Conservation (phyloP, 2,329 filamentous ascomycete species). For the Stachybotrys echinatus region DNA sequence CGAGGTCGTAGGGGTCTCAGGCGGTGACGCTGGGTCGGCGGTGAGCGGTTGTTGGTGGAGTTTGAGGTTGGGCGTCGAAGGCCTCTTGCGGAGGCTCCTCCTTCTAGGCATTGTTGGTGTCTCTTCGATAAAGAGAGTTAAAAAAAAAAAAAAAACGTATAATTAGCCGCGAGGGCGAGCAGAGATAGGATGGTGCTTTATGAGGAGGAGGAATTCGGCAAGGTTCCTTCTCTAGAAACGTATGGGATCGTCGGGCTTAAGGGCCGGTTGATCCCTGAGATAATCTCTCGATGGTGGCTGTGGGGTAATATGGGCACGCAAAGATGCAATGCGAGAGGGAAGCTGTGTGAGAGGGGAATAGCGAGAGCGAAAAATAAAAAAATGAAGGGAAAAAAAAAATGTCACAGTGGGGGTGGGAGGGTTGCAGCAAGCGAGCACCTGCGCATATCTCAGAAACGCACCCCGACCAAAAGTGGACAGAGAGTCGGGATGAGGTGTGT, state of each 20-base stretch:
- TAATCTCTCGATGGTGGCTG: neutral
- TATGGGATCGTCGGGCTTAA: neutral
- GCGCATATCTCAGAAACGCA: constrained; percentile 1
- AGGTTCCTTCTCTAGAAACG: neutral
- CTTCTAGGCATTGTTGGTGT: constrained; percentile 21
- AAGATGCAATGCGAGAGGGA: neutral
- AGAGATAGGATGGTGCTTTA: neutral
- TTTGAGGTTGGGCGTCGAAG: constrained; percentile 36
- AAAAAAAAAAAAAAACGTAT: too few relatives aligned
- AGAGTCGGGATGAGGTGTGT: neutral
- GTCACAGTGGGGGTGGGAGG: constrained; percentile 2
- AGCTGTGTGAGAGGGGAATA: neutral
- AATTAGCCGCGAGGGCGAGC: neutral
- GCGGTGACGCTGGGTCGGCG: constrained; percentile 40
- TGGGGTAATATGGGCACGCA: neutral
- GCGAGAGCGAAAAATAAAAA: constrained; percentile 1
- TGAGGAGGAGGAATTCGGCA: neutral
- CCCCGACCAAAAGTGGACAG: neutral
- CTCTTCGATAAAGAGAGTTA: constrained; percentile 2
- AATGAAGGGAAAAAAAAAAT: neutral
- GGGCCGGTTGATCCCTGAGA: neutral
- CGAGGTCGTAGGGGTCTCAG: constrained; percentile 38
- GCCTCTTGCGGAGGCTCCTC: constrained; percentile 28
- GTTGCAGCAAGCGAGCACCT: constrained; percentile 1
- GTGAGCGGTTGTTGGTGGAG: constrained; percentile 22